A percentile compares a stretch with the other conserved stretches of the same genome.
phyloP scores from a whole-genome alignment of 129 eudicot species.

The Gnaphalium uliginosum region DNA sequence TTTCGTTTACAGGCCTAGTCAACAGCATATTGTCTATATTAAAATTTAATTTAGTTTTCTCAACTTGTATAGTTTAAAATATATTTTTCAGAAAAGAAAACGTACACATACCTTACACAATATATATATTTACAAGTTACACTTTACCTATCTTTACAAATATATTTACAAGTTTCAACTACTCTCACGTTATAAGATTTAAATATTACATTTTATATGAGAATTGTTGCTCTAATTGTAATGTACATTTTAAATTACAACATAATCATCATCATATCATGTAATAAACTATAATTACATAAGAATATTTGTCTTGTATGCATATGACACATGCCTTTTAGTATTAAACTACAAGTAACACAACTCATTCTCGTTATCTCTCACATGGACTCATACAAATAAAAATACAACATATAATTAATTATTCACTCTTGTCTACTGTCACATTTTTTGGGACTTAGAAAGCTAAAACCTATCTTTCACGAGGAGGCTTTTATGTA shows the following conservation, averaged over 20 bases:
- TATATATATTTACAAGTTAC: too few species aligned
- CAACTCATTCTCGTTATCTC: conserved; percentile 31
- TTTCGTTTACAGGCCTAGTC: too few species aligned
- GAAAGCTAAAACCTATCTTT: too few species aligned
- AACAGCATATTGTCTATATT: too few species aligned
- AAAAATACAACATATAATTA: neutral
- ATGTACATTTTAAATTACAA: neutral
- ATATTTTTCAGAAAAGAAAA: too few species aligned
- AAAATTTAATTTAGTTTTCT: too few species aligned
- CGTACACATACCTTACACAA: too few species aligned
- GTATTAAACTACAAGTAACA: conserved; percentile 23
- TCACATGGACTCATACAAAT: conserved; percentile 32
- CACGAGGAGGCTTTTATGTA: too few species aligned
- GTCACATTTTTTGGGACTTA: neutral
- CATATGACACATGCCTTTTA: conserved; percentile 16
- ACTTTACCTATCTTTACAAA: too few species aligned
- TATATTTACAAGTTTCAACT: too few species aligned
- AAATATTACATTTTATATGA: neutral
- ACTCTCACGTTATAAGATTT: neutral
- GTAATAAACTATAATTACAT: conserved; percentile 5
- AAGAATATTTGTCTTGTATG: conserved; percentile 26
- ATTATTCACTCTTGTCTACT: conserved; percentile 8
- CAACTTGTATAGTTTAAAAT: too few species aligned
- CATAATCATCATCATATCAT: too few species aligned
- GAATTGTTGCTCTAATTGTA: neutral